phyloP scores from a whole-genome alignment of 176 grass and related monocot species.

The Phoenix dactylifera region DNA sequence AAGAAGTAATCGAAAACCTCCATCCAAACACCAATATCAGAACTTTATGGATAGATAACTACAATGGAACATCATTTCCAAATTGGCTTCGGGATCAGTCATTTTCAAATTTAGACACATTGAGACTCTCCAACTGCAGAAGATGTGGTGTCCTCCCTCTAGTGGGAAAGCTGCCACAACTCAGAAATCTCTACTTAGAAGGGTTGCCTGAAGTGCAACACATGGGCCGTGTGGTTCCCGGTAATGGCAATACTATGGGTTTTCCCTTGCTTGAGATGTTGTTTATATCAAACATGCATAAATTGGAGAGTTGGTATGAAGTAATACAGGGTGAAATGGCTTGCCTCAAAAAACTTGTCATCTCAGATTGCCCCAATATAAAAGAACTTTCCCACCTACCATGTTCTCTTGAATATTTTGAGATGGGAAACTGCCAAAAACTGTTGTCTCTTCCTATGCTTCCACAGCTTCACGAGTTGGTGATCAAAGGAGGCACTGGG shows the following conservation, averaged over 20 bases:
- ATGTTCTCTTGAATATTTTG: no score
- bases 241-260: not conserved
- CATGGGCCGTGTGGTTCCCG: no score
- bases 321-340: no score
- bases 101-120: slow-evolving; percentile 28
- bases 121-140: slow-evolving; percentile 28
- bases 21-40: slow-evolving; percentile 22
- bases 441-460: no score
- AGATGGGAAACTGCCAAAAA: no score
- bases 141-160: slow-evolving; percentile 5
- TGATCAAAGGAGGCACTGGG: no score
- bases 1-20: slow-evolving; percentile 19
- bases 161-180: slow-evolving; percentile 11
- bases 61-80: slow-evolving; percentile 40
- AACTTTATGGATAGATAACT: slow-evolving; percentile 36
- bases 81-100: slow-evolving; percentile 21
- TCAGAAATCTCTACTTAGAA: slow-evolving; percentile 15
- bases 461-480: no score
- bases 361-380: no score
- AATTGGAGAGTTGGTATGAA: slow-evolving; percentile 7
- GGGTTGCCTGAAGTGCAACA: no score
- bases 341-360: no score
- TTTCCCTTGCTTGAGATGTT: slow-evolving; percentile 34
- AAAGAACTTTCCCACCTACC: no score
- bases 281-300: slow-evolving; percentile 23